Base-by-base conservation (phyloP, 2,329 filamentous ascomycete genomes). In the Curvularia sp. region DNA sequence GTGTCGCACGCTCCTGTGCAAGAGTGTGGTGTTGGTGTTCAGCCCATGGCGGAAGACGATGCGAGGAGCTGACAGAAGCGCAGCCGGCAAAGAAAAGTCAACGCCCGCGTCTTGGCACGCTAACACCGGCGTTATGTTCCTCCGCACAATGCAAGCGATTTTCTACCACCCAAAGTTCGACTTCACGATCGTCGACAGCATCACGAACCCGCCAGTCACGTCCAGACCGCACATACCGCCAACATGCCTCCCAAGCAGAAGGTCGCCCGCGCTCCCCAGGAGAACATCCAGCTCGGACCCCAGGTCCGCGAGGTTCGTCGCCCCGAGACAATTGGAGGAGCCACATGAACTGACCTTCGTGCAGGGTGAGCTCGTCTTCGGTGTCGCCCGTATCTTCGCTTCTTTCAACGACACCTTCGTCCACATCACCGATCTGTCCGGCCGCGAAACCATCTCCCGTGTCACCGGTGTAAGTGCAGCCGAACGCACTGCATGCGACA, bases 381-480 rank as follows among this genome's bases (percentile, higher is more conserved):
- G 93, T 82, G 93, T 97, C 84, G 93, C 93, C 81, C 92, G 93
- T 82, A 97, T 97, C 86, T 95, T 97, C 84, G 93, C 93, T 78
- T 96, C 92, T 70, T 83, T 83, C 75, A 83, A 83, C 75, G 81
- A 83, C 68, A 83, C 81, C 74, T 84, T 84, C 78, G 95, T 99
- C 81, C 95, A 99, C 86, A 92, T 99, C 81, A 99, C 95, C 86
- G 95, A 98, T 96, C 92, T 99, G 82, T 81, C 80, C 85, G 95
- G 95, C 85, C 95, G 95, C 85, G 95, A 99, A 91, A 99, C 96
- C 85, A 97, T 99, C 86, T 92, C 89, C 89, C 93, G 95, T 92
- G 94, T 99, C 75, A 99, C 96, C 78, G 95, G 96, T 86, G 96
- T 96, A 81, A 55, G 56, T 58, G 52, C 56, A 35, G 41, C 6